Percentiles rank a stretch among this genome's conserved stretches.
Conservation (phyloP, 1,284 basidiomycete species). For the Rhodotorula sp. region DNA sequence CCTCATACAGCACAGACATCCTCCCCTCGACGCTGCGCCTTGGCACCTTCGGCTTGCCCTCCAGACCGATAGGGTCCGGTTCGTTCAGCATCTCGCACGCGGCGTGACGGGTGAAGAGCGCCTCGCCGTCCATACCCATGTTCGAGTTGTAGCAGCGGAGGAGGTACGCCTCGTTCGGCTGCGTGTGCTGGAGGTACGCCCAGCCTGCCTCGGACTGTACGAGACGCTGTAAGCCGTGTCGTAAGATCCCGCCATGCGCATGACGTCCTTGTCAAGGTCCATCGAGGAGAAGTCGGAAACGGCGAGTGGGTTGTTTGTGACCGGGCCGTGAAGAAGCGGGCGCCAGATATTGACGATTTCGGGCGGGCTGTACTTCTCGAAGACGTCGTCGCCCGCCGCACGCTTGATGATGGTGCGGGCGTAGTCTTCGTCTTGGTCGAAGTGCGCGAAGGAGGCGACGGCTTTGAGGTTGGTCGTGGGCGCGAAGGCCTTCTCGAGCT, state of each 20-base stretch:
- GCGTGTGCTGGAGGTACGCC: slow-evolving; percentile 46
- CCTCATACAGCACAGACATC: slow-evolving; percentile 25
- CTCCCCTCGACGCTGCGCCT: slow-evolving; percentile 24
- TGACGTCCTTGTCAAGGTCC: slow-evolving; percentile 26
- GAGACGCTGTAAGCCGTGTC: slow-evolving; percentile 44
- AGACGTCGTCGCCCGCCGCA: slow-evolving; percentile 33
- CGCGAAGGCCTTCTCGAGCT: slow-evolving; percentile 3
- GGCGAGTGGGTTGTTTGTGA: slow-evolving; percentile 47
- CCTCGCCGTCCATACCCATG: slow-evolving; percentile 23
- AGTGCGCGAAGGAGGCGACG: slow-evolving; percentile 44
- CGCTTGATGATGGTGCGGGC: slow-evolving; percentile 21
- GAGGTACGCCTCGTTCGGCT: slow-evolving; percentile 45
- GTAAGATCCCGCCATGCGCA: slow-evolving; percentile 40
- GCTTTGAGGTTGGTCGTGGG: slow-evolving; percentile 42
- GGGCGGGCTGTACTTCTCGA: slow-evolving; percentile 28
- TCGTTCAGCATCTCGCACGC: slow-evolving; percentile 23
- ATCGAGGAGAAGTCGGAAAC: slow-evolving; percentile 40
- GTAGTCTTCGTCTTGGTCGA: slow-evolving; percentile 46
- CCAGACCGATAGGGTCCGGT: not conserved
- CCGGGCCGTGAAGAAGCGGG: slow-evolving; percentile 44
- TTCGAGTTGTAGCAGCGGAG: slow-evolving; percentile 47
- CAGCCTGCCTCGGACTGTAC: slow-evolving; percentile 41
- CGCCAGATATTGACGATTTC: slow-evolving; percentile 49
- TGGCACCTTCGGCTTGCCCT: slow-evolving; percentile 3
- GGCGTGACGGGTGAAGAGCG: slow-evolving; percentile 21